Evolutionary conservation across 2,329 filamentous ascomycete genomes (phyloP).

Genomic region (Neurospora sp.): DNA sequence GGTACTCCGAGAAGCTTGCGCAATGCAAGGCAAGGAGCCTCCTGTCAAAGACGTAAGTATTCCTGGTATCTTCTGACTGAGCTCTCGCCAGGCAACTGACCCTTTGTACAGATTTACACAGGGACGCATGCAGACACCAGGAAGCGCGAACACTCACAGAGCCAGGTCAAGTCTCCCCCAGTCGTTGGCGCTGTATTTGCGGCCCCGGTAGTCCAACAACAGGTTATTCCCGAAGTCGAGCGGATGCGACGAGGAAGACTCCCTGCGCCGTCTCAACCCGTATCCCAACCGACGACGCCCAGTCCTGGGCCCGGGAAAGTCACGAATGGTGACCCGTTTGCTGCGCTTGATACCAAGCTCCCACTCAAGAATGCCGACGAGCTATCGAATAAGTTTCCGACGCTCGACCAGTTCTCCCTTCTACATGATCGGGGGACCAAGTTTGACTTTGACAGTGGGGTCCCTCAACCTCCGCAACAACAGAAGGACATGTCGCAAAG

Average conservation of each 20-base stretch:
- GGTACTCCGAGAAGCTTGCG: slow-evolving; percentile 75
- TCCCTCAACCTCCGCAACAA: slow-evolving; percentile 35
- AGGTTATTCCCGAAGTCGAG: slow-evolving; percentile 75
- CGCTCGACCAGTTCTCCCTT: slow-evolving; percentile 85
- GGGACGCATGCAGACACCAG: slow-evolving; percentile 54
- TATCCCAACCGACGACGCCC: slow-evolving; percentile 39
- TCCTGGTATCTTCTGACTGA: slow-evolving; percentile 5
- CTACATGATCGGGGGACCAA: slow-evolving; percentile 75
- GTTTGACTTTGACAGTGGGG: slow-evolving; percentile 68
- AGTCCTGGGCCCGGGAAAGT: slow-evolving; percentile 62
- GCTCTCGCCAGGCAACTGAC: slow-evolving; percentile 5
- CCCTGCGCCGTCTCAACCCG: slow-evolving; percentile 29
- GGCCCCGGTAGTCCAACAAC: slow-evolving; percentile 55
- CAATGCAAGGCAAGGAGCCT: slow-evolving; percentile 77
- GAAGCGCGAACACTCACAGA: slow-evolving; percentile 39
- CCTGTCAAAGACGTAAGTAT: slow-evolving; percentile 80
- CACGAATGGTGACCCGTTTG: slow-evolving; percentile 74
- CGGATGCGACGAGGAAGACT: slow-evolving; percentile 89
- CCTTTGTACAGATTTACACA: slow-evolving; percentile 56
- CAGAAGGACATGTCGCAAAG: slow-evolving; percentile 52
- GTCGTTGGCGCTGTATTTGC: slow-evolving; percentile 74
- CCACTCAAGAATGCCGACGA: slow-evolving; percentile 57
- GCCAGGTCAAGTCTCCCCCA: slow-evolving; percentile 42
- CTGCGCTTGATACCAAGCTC: slow-evolving; percentile 66
- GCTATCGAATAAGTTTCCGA: slow-evolving; percentile 76